Evolutionary conservation across 768 basidiomycete species (phyloP).

Genomic region (Wakefieldia striispora): DNA sequence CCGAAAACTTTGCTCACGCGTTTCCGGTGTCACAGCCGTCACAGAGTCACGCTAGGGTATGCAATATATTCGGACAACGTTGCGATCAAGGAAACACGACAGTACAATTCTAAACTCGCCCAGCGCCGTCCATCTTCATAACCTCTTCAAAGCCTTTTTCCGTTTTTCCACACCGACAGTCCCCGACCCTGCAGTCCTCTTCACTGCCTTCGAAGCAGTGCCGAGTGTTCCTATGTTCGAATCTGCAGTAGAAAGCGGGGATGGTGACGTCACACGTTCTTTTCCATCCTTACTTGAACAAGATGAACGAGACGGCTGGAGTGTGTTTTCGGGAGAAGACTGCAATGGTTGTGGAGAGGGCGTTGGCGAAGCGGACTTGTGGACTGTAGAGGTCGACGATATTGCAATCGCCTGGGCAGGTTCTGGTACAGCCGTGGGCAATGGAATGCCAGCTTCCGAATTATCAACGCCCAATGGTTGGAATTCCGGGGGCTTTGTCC

Average conservation of each 20-base stretch:
- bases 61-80: slow-evolving; percentile 7
- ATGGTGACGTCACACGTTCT: slow-evolving; percentile 65
- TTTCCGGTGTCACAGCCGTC: slow-evolving; percentile 19
- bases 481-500: slow-evolving; percentile 71
- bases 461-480: slow-evolving; percentile 40
- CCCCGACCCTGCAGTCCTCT: slow-evolving; percentile 57
- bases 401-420: slow-evolving; percentile 36
- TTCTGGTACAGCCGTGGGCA: slow-evolving; percentile 23
- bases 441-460: slow-evolving; percentile 13
- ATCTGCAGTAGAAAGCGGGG: slow-evolving; percentile 69
- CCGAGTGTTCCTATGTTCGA: slow-evolving; percentile 54
- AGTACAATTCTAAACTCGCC: slow-evolving; percentile 6
- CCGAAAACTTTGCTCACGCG: slow-evolving; percentile 17
- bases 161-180: slow-evolving; percentile 71
- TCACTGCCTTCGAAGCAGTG: slow-evolving; percentile 58
- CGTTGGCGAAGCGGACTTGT: slow-evolving; percentile 43
- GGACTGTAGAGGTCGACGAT: slow-evolving; percentile 39
- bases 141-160: slow-evolving; percentile 83
- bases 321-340: slow-evolving; percentile 37
- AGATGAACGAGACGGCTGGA: slow-evolving; percentile 39
- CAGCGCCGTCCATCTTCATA: slow-evolving; percentile 38
- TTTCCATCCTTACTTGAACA: slow-evolving; percentile 37
- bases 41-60: slow-evolving; percentile 13
- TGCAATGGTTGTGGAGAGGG: slow-evolving; percentile 39
- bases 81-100: background rate